Evolutionary conservation across 2,329 filamentous ascomycete species (phyloP).

Genomic region (Tolypocladium cylindrosporum): DNA sequence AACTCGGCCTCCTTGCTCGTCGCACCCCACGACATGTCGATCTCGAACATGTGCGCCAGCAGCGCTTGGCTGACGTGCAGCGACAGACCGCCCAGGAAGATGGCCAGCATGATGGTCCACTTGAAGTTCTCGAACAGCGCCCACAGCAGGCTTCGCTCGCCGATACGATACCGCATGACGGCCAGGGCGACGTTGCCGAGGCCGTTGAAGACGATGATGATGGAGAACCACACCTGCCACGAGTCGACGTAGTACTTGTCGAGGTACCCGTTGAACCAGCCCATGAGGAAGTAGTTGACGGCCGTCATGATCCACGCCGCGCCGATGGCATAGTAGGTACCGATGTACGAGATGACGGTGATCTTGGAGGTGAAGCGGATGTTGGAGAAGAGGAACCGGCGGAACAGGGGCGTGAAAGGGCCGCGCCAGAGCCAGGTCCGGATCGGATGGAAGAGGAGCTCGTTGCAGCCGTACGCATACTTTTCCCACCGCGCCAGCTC

Average conservation of each 20-base stretch:
- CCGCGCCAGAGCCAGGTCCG: constrained; percentile 62
- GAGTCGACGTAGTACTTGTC: constrained; percentile 75
- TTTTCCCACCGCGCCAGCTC: constrained; percentile 81
- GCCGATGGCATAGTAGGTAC: constrained; percentile 71
- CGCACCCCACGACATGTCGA: constrained; percentile 79
- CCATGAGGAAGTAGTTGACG: constrained; percentile 65
- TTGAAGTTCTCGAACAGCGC: constrained; percentile 57
- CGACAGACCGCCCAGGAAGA: constrained; percentile 75
- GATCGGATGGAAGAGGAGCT: constrained; percentile 71
- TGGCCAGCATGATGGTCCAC: constrained; percentile 63
- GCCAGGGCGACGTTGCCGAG: constrained; percentile 65
- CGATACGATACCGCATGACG: constrained; percentile 61
- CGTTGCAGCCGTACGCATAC: constrained; percentile 76
- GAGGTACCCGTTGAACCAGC: constrained; percentile 67
- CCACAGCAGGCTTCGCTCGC: constrained; percentile 49
- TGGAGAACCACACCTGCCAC: constrained; percentile 72
- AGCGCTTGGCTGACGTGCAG: constrained; percentile 75
- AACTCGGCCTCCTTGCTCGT: constrained; percentile 76
- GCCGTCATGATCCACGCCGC: constrained; percentile 66
- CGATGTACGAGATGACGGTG: constrained; percentile 67
- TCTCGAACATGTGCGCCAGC: constrained; percentile 72
- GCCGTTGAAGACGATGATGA: constrained; percentile 68
- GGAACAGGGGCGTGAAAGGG: constrained; percentile 72
- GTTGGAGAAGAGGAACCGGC: constrained; percentile 60
- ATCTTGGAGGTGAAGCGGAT: constrained; percentile 69